phyloP scores from a whole-genome alignment of 495 filamentous ascomycete species.

The Pseudomonodictys pantanalensis region DNA sequence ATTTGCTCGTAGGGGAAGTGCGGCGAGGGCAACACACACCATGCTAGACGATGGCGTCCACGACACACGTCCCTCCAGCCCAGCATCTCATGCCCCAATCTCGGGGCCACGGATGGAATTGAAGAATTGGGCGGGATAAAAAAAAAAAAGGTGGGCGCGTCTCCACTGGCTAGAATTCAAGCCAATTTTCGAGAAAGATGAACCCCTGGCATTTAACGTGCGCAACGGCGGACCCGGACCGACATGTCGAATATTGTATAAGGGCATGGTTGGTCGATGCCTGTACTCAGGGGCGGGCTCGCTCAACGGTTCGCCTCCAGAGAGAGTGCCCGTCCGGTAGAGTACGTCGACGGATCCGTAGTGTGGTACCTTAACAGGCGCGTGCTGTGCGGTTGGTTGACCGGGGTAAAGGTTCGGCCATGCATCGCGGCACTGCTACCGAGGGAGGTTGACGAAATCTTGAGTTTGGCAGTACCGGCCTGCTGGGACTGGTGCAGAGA shows the following conservation, averaged over 20 bases:
- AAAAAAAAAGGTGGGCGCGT: background rate
- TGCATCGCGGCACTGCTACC: slow-evolving; percentile 32
- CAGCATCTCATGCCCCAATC: slow-evolving; percentile 2
- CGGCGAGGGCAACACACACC: no score
- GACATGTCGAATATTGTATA: background rate
- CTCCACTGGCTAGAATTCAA: slow-evolving; percentile 10
- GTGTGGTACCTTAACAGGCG: slow-evolving; percentile 17
- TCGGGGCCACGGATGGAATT: background rate
- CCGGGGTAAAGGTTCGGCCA: background rate
- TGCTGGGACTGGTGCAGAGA: slow-evolving; percentile 20
- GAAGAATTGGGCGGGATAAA: background rate
- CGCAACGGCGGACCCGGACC: slow-evolving; percentile 8
- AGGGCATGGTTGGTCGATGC: background rate
- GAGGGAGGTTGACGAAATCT: slow-evolving; percentile 26
- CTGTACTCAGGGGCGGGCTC: slow-evolving; percentile 19
- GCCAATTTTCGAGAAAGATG: slow-evolving; percentile 15
- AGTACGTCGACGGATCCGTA: slow-evolving; percentile 14
- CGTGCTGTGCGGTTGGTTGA: slow-evolving; percentile 11
- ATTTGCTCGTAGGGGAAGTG: no score
- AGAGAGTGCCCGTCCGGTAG: slow-evolving; percentile 10
- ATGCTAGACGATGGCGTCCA: no score
- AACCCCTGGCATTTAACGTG: slow-evolving; percentile 9
- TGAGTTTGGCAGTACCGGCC: slow-evolving; percentile 21
- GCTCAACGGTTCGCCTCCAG: slow-evolving; percentile 22
- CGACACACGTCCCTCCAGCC: no score